These are phyloP conservation scores for Picea abies DNA, from an alignment of 83 land plant genomes.

Conservation along the genomic window DNA sequence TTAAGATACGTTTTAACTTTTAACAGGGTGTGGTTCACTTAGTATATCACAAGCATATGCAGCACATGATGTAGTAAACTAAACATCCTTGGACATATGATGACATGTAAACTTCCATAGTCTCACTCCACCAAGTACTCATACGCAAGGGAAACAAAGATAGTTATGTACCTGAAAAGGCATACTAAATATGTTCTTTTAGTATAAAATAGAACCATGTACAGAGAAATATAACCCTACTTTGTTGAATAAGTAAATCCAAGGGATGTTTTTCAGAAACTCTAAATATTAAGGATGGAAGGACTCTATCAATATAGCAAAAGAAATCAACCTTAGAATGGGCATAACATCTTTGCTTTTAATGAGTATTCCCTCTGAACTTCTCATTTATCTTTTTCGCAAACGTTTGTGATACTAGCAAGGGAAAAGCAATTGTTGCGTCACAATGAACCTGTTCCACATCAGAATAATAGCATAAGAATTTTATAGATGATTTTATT, in stretches of 20 bases:
- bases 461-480: not conserved
- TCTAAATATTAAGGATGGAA: not conserved
- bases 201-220: too few relatives aligned
- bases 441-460: conserved; percentile 75
- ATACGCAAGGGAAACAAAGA: too few relatives aligned
- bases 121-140: too few relatives aligned
- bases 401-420: conserved; percentile 79
- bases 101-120: not conserved
- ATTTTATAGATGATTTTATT: not conserved
- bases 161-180: not conserved
- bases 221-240: not conserved
- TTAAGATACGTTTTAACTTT: not conserved
- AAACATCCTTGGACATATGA: not conserved
- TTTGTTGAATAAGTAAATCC: not conserved
- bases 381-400: conserved; percentile 39
- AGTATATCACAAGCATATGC: not conserved
- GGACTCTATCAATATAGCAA: not conserved
- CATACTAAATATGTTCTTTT: not conserved
- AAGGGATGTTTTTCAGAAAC: not conserved
- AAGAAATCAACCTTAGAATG: not conserved
- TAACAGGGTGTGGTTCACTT: not conserved
- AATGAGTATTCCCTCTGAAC: not conserved
- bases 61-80: not conserved
- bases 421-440: conserved; percentile 85
- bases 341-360: not conserved